Conservation (phyloP, 257 asterid genomes). For the Solanum pennellii region DNA sequence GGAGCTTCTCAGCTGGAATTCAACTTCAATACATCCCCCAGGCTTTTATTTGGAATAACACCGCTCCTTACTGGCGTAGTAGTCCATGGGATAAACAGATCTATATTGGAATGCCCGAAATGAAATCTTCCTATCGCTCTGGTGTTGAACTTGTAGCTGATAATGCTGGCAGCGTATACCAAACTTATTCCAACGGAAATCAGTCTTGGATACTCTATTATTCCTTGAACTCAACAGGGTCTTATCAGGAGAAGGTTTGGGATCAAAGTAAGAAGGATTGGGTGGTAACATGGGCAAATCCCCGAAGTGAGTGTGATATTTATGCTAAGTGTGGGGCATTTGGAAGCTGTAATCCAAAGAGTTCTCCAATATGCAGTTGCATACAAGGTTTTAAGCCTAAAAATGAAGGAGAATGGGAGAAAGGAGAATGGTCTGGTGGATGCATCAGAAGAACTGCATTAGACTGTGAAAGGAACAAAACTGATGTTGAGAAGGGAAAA, state of each 20-base stretch:
- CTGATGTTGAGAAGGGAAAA: not conserved
- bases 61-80: not conserved
- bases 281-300: not conserved
- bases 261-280: not conserved
- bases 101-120: not conserved
- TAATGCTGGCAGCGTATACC: not conserved
- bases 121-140: not conserved
- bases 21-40: not conserved
- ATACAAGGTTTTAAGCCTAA: conserved; percentile 37
- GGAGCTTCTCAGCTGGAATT: not conserved
- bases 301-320: not conserved
- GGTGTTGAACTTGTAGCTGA: not conserved
- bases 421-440: conserved; percentile 46
- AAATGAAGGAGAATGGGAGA: conserved; percentile 29
- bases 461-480: conserved; percentile 18
- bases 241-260: not conserved
- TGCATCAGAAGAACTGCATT: conserved; percentile 32
- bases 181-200: not conserved
- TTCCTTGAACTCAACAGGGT: conserved; percentile 8
- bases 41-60: not conserved
- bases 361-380: conserved; percentile 38
- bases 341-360: conserved; percentile 35
- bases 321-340: conserved; percentile 40
- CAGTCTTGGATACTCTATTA: not conserved
- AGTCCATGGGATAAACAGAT: not conserved